Percentiles rank a stretch among this genome's conserved stretches.
Conservation (phyloP, 129 eudicot genomes). For the Dittrichia graveolens region DNA sequence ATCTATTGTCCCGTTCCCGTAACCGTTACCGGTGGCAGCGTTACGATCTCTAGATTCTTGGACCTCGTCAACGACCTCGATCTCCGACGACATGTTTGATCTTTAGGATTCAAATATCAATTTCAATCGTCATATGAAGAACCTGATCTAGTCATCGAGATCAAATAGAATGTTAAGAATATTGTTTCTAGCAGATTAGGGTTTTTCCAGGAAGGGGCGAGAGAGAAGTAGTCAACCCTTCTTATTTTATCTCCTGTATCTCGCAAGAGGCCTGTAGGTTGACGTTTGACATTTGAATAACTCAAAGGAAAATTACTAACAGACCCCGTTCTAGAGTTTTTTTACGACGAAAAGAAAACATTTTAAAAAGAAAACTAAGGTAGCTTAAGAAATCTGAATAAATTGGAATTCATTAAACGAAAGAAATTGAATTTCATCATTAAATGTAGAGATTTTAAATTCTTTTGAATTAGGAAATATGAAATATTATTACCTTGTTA, state of each 20-base stretch:
- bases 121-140: neutral
- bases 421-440: too few relatives aligned
- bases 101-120: conserved; percentile 5
- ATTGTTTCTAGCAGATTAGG: conserved; percentile 37
- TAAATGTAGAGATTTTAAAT: too few relatives aligned
- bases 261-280: neutral
- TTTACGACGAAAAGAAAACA: too few relatives aligned
- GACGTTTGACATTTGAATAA: conserved; percentile 20
- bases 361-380: too few relatives aligned
- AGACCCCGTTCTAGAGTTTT: neutral
- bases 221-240: conserved; percentile 16
- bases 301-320: too few relatives aligned
- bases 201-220: conserved; percentile 43
- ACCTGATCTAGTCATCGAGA: conserved; percentile 25
- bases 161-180: neutral
- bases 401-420: too few relatives aligned
- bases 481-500: too few relatives aligned
- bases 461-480: too few relatives aligned
- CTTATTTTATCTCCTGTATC: neutral
- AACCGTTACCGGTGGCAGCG: conserved; percentile 26
- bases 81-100: conserved; percentile 77
- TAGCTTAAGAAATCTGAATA: too few relatives aligned
- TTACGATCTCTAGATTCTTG: conserved; percentile 56
- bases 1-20: conserved; percentile 33
- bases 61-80: conserved; percentile 93